Base-by-base conservation (phyloP, 108 stramenopile genomes). In the Discostella stelligeroides region DNA sequence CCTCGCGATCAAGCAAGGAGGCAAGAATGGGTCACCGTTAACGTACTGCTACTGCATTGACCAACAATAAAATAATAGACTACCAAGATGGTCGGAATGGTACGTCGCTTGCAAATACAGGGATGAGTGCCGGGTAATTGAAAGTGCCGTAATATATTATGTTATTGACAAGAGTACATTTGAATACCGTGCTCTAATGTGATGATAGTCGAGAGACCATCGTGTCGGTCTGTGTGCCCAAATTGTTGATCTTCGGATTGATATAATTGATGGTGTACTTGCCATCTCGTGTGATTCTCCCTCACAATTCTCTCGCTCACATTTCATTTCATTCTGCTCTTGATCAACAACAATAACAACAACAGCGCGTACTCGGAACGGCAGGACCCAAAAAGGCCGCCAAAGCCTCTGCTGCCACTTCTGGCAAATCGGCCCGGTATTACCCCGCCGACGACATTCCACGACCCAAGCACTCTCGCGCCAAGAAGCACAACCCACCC, bases 391-490 rank as follows among this genome's bases (percentile, higher is more conserved):
- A 85, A 64, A 85, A 85, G 84, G 82, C 84, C 68, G 66, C 38
- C 61, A 82, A 76, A 57, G 72, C 60, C 13, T 43, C 68, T 47
- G 66, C 76, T 43, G 56, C 80, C 34, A 28, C 80, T 37, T 49
- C 61, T 29, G 86, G 86, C 45, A 81, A 84, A 66, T 72, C 70
- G 20, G 66, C 83, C 37, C 70, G 82, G 18, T 95, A 84, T 65
- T 98, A 98, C 90, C 95, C 98, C 24, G 99, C 98, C 15, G 98
- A 99, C 68, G 98, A 98, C 69, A 83, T 95, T 49, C 78, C 88
- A 60, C 66, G 78, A 47, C 77, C 91, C 29, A 86, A 88, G 68
- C 60, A 51, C 61, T 75, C 72, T 28, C 56, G 87, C 62, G 80
- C 87, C 65, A 86, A 88, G 57, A 85, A 89, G 78, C 85, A 90